A percentile compares a stretch with the other conserved stretches of the same genome.
These are phyloP conservation scores for Blastobotrys americana DNA, from an alignment of 805 yeast genomes.

Conservation along the genomic window DNA sequence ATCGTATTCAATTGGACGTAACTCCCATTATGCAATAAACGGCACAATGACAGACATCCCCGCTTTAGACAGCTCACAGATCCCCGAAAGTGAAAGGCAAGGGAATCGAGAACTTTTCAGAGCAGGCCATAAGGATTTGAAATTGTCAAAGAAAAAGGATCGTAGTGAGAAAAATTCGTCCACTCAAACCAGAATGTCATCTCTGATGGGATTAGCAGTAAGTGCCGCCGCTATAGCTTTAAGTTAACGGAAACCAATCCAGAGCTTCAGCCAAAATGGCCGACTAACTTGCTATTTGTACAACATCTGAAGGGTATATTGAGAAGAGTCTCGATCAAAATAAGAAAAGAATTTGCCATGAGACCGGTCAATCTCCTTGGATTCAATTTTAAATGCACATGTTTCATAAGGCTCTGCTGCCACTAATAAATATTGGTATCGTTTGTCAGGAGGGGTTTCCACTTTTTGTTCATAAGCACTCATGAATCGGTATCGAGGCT, in stretches of 20 bases:
- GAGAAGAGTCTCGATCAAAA: slow-evolving; percentile 66
- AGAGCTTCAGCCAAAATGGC: no score
- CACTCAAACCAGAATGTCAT: background rate
- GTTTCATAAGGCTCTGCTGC: slow-evolving; percentile 91
- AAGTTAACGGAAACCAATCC: no score
- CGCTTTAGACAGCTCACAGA: no score
- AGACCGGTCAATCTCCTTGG: slow-evolving; percentile 40
- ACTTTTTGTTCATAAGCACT: slow-evolving; percentile 61
- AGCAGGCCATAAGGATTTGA: no score
- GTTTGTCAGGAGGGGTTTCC: slow-evolving; percentile 38
- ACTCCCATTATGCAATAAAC: slow-evolving; percentile 1
- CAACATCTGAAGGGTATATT: slow-evolving; percentile 68
- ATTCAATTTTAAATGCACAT: slow-evolving; percentile 67
- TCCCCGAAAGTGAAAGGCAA: background rate
- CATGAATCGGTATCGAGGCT: slow-evolving; percentile 69
- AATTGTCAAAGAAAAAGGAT: background rate
- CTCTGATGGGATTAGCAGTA: background rate
- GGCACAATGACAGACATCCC: no score
- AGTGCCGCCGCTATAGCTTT: background rate
- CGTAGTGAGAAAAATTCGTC: background rate
- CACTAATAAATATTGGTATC: slow-evolving; percentile 63
- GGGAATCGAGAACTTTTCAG: no score
- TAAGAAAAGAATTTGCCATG: slow-evolving; percentile 49
- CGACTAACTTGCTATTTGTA: no score
- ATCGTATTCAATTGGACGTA: background rate